These are phyloP conservation scores for Mycena capillaripes DNA, from an alignment of 768 basidiomycete genomes.

Conservation along the genomic window DNA sequence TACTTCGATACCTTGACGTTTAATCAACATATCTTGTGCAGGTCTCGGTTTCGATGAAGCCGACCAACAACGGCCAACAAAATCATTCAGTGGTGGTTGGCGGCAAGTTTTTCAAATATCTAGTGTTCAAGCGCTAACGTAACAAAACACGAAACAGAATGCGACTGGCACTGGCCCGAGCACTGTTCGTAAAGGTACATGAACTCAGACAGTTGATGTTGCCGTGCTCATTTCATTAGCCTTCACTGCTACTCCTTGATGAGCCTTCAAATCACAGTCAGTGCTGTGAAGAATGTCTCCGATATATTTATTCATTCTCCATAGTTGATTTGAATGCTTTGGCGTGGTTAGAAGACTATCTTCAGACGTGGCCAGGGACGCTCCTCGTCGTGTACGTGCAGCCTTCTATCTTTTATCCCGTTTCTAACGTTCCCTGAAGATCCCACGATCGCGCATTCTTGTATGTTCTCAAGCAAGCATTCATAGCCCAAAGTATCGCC, in stretches of 20 bases:
- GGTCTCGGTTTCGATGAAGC: constrained; percentile 92
- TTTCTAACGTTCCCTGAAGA: constrained; percentile 52
- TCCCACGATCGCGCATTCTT: constrained; percentile 85
- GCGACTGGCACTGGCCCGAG: constrained; percentile 95
- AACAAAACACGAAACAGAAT: constrained; percentile 65
- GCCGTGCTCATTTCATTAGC: constrained; percentile 52
- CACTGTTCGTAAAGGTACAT: constrained; percentile 92
- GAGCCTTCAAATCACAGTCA: constrained; percentile 97
- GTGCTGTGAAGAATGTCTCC: constrained; percentile 38
- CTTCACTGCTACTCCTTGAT: constrained; percentile 84
- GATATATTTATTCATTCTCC: constrained; percentile 2
- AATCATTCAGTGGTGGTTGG: constrained; percentile 97
- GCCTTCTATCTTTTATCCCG: constrained; percentile 3
- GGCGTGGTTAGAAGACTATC: constrained; percentile 97
- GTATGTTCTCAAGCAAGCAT: constrained; percentile 60
- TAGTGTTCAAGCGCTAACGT: neutral
- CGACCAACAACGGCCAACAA: constrained; percentile 89
- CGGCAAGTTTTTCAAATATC: constrained; percentile 58
- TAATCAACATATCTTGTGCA: constrained; percentile 42
- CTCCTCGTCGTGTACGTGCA: constrained; percentile 87
- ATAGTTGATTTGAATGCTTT: constrained; percentile 93
- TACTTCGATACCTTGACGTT: neutral
- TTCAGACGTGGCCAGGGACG: constrained; percentile 95
- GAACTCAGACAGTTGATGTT: neutral
- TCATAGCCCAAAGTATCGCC: constrained; percentile 64